Base-by-base conservation (phyloP, 208 protist genomes). In the Angomonas desouzai region DNA sequence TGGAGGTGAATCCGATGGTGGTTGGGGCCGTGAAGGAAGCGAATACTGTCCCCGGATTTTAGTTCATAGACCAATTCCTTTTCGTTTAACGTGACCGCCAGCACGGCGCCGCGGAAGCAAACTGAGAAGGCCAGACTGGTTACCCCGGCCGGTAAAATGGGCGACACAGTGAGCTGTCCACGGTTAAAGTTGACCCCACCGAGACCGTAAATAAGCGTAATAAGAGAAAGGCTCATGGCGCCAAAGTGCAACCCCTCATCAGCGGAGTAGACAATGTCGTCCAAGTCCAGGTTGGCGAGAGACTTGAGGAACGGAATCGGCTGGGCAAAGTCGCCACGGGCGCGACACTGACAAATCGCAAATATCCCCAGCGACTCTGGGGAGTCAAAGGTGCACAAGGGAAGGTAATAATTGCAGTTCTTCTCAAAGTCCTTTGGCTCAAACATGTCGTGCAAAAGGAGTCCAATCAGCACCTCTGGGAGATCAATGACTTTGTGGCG, bases 181-280 rank as follows among this genome's bases (percentile, higher is more conserved):
- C 34, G 32, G 23, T 62, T 63, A 33, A 87, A 70, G 25, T 66
- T 66, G 23, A 91, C 70, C n/a, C 90, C 85, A 22, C 90, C 90
- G 53, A 91, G 82, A 33, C 90, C 90, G 48, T 68, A 76, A 25
- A 90, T 84, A 51, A 96, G 62, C 13, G 79, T 76, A 10, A 83
- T 66, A 59, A 85, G 75, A 20, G 82, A 70, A 29, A 68, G 38
- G 10, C 83, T 79, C 72, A 96, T 93, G 28, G 83, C 80, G 45
- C 81, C 74, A 68, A 91, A 90, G 82, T 96, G 70, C 29, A 96
- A 72, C n/a, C 90, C 90, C 40, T 92, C 85, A 51, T 94, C 87
- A 0, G 83, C 81, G 7, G 79, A 81, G 72, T 91, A 92, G 33
- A 86, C 77, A 47, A 96, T 81, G 70, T 96, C 93, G 66, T 94